phyloP scores from a whole-genome alignment of 225 moss, liverwort and hornwort species.

The Ulota crispa region DNA sequence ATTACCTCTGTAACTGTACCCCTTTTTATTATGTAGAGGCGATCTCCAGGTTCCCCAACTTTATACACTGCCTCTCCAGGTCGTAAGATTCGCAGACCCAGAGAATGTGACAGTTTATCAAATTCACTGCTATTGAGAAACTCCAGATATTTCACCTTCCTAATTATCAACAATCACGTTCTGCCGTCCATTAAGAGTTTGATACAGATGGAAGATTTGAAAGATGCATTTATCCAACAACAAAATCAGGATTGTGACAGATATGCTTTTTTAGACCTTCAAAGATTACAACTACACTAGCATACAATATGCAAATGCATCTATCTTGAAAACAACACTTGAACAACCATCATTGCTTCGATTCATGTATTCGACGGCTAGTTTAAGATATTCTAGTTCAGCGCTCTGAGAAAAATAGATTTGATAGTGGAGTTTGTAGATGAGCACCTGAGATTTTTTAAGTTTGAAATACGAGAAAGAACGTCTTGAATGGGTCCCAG shows the following conservation, averaged over 20 bases:
- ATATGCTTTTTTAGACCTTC: background rate
- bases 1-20: conserved; percentile 63
- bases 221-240: background rate
- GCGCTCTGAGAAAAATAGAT: background rate
- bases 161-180: conserved; percentile 34
- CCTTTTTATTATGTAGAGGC: conserved; percentile 79
- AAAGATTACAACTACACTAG: background rate
- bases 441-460: conserved; percentile 77
- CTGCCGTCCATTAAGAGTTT: background rate
- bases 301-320: background rate
- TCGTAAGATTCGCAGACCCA: conserved; percentile 71
- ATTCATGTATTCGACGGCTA: background rate
- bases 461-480: conserved; percentile 70
- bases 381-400: background rate
- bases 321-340: background rate
- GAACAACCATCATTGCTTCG: background rate
- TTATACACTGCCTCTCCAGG: conserved; percentile 74
- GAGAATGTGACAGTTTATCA: conserved; percentile 71
- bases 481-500: conserved; percentile 93
- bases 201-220: background rate
- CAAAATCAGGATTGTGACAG: background rate
- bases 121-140: conserved; percentile 64
- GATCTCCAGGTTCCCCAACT: conserved; percentile 73
- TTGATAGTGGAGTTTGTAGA: conserved; percentile 1
- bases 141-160: conserved; percentile 79